A percentile compares a stretch with the other conserved stretches of the same genome.
Evolutionary conservation across 73 alveolate genomes (phyloP).

Genomic region (Paramecium sonneborni): DNA sequence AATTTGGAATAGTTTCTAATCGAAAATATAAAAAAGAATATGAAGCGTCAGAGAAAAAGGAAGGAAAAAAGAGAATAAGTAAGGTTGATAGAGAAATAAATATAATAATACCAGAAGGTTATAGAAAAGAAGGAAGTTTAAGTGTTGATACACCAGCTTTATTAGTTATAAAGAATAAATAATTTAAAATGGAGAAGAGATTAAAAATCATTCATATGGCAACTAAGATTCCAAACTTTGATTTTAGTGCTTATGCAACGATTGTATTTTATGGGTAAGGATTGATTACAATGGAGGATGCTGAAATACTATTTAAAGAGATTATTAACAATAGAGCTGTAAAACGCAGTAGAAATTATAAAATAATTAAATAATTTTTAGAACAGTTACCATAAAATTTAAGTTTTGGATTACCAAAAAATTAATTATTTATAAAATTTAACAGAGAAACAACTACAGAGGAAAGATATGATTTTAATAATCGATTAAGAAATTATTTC

Average conservation of each 20-base stretch:
- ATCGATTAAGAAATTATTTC: slow-evolving; percentile 85
- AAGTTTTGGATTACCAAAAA: slow-evolving; percentile 73
- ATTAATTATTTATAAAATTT: slow-evolving; percentile 65
- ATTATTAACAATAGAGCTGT: background rate
- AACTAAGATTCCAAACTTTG: slow-evolving; percentile 1
- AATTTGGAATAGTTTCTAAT: background rate
- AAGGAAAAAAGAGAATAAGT: background rate
- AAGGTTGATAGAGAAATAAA: slow-evolving; percentile 67
- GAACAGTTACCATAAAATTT: slow-evolving; percentile 16
- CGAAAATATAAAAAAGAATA: background rate
- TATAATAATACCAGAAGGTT: slow-evolving; percentile 79
- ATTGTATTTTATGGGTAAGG: slow-evolving; percentile 10
- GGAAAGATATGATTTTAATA: slow-evolving; percentile 76
- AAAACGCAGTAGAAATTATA: background rate
- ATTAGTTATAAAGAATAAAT: background rate
- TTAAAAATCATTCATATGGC: slow-evolving; percentile 43
- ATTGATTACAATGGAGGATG: slow-evolving; percentile 7
- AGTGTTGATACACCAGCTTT: slow-evolving; percentile 71
- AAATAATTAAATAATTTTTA: slow-evolving; percentile 43
- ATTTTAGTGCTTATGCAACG: background rate
- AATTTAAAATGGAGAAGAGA: background rate
- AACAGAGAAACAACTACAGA: slow-evolving; percentile 6
- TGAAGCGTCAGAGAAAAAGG: background rate
- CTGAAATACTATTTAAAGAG: background rate
- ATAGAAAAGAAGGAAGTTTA: slow-evolving; percentile 69